A percentile compares a stretch with the other conserved stretches of the same genome.
phyloP scores from a whole-genome alignment of 345 rosid species.

The Lenwebbia sp. region DNA sequence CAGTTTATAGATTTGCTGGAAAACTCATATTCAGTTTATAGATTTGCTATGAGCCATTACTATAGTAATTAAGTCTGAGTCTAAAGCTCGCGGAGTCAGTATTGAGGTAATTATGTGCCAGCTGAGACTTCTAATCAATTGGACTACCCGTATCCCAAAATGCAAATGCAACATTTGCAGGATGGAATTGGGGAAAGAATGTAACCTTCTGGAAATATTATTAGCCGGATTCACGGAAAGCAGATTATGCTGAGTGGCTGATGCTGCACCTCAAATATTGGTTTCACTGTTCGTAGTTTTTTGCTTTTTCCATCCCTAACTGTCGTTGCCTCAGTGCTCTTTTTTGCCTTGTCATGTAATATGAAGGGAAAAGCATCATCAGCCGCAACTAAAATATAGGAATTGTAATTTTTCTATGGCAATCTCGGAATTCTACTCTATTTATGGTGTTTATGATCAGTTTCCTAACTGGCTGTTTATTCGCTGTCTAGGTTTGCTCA shows the following conservation, averaged over 20 bases:
- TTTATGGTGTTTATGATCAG: neutral
- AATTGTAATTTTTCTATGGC: neutral
- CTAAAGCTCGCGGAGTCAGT: neutral
- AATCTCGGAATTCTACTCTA: neutral
- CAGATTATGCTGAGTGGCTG: neutral
- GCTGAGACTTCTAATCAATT: neutral
- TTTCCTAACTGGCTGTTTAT: neutral
- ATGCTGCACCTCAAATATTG: neutral
- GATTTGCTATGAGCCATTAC: neutral
- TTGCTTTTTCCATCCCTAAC: neutral
- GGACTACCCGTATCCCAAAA: neutral
- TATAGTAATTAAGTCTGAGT: neutral
- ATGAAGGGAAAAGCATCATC: neutral
- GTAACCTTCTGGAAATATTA: neutral
- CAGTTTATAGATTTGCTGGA: neutral
- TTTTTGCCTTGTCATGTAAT: neutral
- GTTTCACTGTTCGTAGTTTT: neutral
- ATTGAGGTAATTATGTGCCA: neutral
- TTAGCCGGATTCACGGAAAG: neutral
- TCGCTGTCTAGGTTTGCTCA: conserved; percentile 46
- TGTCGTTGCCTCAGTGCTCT: neutral
- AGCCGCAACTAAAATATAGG: neutral
- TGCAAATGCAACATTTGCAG: neutral
- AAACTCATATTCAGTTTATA: neutral
- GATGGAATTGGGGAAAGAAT: neutral